Base-by-base conservation (phyloP, 1,284 basidiomycete species). In the Boletus putidus region DNA sequence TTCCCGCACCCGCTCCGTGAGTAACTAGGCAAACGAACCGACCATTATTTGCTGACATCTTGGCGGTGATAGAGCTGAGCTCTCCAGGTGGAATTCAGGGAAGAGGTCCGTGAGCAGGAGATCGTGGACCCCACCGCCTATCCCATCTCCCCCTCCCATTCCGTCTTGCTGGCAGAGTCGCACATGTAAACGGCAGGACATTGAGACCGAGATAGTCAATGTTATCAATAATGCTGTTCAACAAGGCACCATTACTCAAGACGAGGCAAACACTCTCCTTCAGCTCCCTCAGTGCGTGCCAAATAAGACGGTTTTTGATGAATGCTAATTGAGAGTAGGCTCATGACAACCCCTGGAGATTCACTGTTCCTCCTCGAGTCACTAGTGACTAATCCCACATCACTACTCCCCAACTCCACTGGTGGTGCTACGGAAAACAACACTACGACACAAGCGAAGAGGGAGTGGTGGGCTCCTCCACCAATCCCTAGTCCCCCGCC, bases 1-100 rank as follows among this genome's bases (percentile, higher is more conserved):
- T 52, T 35, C 59, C 59, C 7, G 48, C 54, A 16, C 35, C 37
- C 15, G 6, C 12, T 47, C 37, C 15, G 57, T 56, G 36, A 58
- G 58, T 61, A 21, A 21, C 45, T 20, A 39, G 36, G 29, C 36
- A 47, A 27, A 21, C 10, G 9, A n/a, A 35, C 21, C 44, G 7
- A 21, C 14, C 10, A 23, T 39, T 12, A 33, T 29, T 39, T 46
- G 3, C 29, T 59, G 40, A 63, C 16, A 15, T 39, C 27, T 27
- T 20, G 14, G 35, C 47, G 48, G 60, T 36, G n/a, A 46, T 25
- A 37, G 21, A 29, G 18, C 14, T 16, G 12, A 55, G n/a, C 21
- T n/a, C 35, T 15, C 6, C 29, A n/a, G 21, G 14, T n/a, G 29
- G 31, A 9, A 35, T 35, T 43, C 27, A 33, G 11, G 39, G 23